These are phyloP conservation scores for Saturnispora bothae DNA, from an alignment of 805 yeast species.

Conservation along the genomic window DNA sequence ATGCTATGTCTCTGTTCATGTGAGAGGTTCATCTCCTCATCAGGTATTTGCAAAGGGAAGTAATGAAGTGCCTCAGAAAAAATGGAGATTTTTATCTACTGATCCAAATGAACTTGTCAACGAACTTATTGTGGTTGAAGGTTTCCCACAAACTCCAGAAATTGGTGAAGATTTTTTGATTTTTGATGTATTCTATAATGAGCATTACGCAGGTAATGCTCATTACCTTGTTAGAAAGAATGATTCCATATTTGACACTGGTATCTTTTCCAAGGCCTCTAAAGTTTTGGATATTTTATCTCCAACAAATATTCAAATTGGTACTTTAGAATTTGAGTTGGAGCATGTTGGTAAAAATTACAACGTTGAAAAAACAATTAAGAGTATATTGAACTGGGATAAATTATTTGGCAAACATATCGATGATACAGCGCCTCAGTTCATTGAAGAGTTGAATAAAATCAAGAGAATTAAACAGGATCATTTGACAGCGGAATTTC, in stretches of 20 bases:
- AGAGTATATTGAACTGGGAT: constrained; percentile 44
- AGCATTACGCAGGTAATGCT: constrained; percentile 50
- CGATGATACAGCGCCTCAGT: constrained; percentile 30
- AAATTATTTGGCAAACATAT: constrained; percentile 33
- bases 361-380: constrained; percentile 48
- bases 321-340: constrained; percentile 39
- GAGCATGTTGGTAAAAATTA: constrained; percentile 60
- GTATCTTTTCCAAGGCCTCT: constrained; percentile 26
- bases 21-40: constrained; percentile 39
- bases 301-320: constrained; percentile 34
- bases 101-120: constrained; percentile 62
- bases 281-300: constrained; percentile 33
- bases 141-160: constrained; percentile 29
- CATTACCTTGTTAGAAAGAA: constrained; percentile 31
- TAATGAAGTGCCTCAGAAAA: constrained; percentile 38
- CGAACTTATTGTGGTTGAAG: constrained; percentile 56
- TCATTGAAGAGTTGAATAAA: constrained; percentile 36
- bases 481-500: constrained; percentile 49
- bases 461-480: constrained; percentile 44
- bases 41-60: constrained; percentile 58
- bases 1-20: constrained; percentile 42
- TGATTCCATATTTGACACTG: constrained; percentile 26
- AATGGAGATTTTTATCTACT: constrained; percentile 69
- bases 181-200: constrained; percentile 52
- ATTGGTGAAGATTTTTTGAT: constrained; percentile 43